Percentiles rank a stretch among this genome's conserved stretches.
Conservation (phyloP, 1,284 basidiomycete species). For the Singerocomus rubriflavus region DNA sequence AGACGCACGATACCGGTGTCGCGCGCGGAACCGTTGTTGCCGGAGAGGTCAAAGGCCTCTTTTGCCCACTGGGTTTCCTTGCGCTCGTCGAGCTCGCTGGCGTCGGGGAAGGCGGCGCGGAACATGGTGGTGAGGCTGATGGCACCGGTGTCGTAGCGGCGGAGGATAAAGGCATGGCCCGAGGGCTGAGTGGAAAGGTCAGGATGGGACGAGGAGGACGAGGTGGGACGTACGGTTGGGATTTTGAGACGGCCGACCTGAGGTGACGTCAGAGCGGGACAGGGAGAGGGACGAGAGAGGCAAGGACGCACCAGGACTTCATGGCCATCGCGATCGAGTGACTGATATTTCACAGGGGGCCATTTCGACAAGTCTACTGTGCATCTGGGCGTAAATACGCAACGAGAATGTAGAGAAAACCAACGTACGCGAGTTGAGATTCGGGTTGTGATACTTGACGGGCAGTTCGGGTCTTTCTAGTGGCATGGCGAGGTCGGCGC, state of each 20-base stretch:
- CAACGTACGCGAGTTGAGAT: conserved; percentile 38
- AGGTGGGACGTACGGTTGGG: conserved; percentile 63
- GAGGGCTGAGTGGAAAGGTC: conserved; percentile 44
- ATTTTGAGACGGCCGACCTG: conserved; percentile 92
- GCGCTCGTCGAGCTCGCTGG: conserved; percentile 77
- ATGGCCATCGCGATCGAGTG: conserved; percentile 75
- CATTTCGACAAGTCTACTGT: conserved; percentile 35
- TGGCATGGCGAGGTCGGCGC: conserved; percentile 9
- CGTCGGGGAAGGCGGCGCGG: conserved; percentile 91
- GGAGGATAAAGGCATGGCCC: conserved; percentile 91
- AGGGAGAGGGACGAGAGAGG: background rate
- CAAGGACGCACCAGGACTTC: conserved; percentile 70
- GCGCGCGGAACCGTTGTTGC: conserved; percentile 79
- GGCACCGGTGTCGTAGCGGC: conserved; percentile 94
- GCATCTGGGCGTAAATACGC: background rate
- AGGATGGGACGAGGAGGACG: background rate
- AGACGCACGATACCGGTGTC: conserved; percentile 64
- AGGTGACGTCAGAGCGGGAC: conserved; percentile 19
- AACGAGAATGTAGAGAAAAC: rapidly evolving
- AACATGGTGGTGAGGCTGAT: conserved; percentile 98
- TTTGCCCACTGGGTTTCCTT: conserved; percentile 86
- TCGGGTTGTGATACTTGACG: conserved; percentile 37
- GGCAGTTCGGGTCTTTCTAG: conserved; percentile 40
- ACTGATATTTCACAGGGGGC: conserved; percentile 78
- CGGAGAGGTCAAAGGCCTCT: conserved; percentile 71